These are phyloP conservation scores for Amniculicola lignicola DNA, from an alignment of 495 filamentous ascomycete species.

Conservation along the genomic window DNA sequence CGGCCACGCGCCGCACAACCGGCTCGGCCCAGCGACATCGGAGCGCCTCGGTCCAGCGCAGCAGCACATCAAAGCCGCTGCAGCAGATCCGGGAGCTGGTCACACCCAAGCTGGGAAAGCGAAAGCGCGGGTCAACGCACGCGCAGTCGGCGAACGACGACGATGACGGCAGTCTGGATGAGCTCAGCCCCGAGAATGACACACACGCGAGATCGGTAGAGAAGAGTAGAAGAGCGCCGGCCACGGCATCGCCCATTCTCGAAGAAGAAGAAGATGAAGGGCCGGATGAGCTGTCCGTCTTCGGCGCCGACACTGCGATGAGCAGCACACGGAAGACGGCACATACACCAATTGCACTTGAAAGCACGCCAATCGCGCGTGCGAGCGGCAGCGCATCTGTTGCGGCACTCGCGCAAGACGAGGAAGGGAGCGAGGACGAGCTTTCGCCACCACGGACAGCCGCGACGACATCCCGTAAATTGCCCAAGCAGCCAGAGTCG, in stretches of 20 bases:
- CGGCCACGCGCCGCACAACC: not conserved
- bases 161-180: conserved; percentile 13
- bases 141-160: conserved; percentile 3
- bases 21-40: conserved; percentile 11
- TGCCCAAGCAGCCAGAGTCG: not conserved
- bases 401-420: not conserved
- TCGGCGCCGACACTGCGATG: not conserved
- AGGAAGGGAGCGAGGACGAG: conserved; percentile 24
- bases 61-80: not conserved
- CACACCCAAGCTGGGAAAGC: conserved; percentile 22
- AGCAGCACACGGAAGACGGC: not conserved
- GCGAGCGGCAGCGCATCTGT: not conserved
- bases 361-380: too few relatives aligned
- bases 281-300: conserved; percentile 18
- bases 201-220: conserved; percentile 3
- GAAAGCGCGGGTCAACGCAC: conserved; percentile 16
- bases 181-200: conserved; percentile 15
- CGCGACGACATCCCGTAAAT: not conserved
- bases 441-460: conserved; percentile 6
- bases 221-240: conserved; percentile 15
- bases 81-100: not conserved
- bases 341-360: too few relatives aligned
- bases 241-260: conserved; percentile 12
- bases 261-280: conserved; percentile 15
- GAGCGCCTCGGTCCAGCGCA: conserved; percentile 18